These are phyloP conservation scores for Hypholoma sublateritium DNA, from an alignment of 768 basidiomycete genomes.

Conservation along the genomic window DNA sequence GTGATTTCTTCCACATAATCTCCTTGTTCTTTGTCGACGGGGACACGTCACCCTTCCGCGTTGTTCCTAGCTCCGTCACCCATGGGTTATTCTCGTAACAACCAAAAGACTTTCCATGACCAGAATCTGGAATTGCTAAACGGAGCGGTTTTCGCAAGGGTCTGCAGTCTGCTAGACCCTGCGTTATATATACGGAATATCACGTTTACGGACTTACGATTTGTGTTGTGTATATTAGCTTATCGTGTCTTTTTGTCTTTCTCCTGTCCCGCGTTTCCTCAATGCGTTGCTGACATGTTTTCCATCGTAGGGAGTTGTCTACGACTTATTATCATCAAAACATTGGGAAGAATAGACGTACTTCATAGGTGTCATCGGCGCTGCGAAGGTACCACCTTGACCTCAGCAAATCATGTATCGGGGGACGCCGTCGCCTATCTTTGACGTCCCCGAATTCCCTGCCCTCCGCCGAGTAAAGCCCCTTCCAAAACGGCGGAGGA, in stretches of 20 bases:
- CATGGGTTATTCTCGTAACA: neutral
- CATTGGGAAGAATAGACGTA: neutral
- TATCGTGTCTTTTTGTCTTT: too few relatives aligned
- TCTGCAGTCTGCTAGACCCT: too few relatives aligned
- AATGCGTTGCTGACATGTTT: too few relatives aligned
- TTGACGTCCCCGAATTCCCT: constrained; percentile 66
- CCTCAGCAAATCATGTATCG: constrained; percentile 45
- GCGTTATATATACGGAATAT: too few relatives aligned
- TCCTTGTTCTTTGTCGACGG: neutral
- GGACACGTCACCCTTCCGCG: constrained; percentile 3
- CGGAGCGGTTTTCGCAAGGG: too few relatives aligned
- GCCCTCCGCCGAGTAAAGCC: constrained; percentile 70
- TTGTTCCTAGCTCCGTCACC: constrained; percentile 2
- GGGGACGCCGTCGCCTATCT: constrained; percentile 51
- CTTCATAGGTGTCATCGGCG: neutral
- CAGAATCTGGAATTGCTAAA: neutral
- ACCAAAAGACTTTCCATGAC: neutral
- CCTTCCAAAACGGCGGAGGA: constrained; percentile 73
- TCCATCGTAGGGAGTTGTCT: too few relatives aligned
- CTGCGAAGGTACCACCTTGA: constrained; percentile 1
- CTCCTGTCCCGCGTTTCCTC: too few relatives aligned
- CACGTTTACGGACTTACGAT: too few relatives aligned
- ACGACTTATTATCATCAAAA: neutral
- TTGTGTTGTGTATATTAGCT: too few relatives aligned
- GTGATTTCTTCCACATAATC: neutral